phyloP scores from a whole-genome alignment of 2,329 filamentous ascomycete genomes.

The Dactylonectria estremocensis region DNA sequence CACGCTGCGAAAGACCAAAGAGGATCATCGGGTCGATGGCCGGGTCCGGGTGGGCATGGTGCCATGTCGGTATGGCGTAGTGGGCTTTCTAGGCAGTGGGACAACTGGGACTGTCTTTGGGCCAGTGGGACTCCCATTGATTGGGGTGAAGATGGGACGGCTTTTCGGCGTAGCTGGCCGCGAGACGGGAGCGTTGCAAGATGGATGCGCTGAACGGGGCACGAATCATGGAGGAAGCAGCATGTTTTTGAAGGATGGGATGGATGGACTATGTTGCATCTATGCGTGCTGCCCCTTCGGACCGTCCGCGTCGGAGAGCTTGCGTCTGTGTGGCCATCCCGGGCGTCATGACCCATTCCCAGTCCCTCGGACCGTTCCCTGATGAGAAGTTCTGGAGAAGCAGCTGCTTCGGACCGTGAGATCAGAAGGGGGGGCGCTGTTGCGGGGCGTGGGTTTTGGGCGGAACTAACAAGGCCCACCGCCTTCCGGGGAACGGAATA shows the following conservation, averaged over 20 bases:
- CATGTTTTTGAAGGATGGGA: neutral
- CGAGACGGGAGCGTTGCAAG: conserved; percentile 31
- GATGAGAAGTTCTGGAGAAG: neutral
- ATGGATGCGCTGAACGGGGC: conserved; percentile 8
- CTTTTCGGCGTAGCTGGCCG: conserved; percentile 47
- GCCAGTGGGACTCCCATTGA: too few species aligned
- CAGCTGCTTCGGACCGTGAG: neutral
- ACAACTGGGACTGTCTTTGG: conserved; percentile 7
- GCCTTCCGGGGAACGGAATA: conserved; percentile 40
- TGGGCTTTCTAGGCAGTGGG: conserved; percentile 6
- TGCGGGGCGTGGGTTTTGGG: neutral
- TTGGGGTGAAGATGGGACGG: conserved; percentile 20
- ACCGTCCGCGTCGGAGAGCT: too few species aligned
- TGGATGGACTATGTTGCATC: neutral
- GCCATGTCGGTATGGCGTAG: conserved; percentile 10
- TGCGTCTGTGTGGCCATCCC: neutral
- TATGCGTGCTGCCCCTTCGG: fast-evolving
- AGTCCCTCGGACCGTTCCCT: conserved; percentile 1
- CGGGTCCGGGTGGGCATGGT: conserved; percentile 33
- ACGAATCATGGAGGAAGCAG: neutral
- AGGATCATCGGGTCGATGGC: conserved; percentile 43
- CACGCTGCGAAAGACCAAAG: conserved; percentile 25
- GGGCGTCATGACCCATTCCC: neutral
- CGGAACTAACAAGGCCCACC: conserved; percentile 15
- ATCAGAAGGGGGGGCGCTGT: neutral